phyloP scores from a whole-genome alignment of 768 basidiomycete species.

The Psilocybe cyanescens region DNA sequence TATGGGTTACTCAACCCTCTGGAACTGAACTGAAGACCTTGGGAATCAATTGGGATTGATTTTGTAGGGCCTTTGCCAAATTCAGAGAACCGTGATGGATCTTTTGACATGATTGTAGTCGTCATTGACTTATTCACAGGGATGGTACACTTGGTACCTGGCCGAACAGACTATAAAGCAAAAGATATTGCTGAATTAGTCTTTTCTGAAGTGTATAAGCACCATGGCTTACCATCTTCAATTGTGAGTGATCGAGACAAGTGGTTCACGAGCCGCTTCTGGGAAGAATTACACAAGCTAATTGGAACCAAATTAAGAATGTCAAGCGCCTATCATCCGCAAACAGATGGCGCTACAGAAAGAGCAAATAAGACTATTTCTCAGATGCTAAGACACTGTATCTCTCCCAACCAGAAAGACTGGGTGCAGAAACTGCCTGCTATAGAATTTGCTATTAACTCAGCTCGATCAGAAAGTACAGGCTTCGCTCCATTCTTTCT shows the following conservation, averaged over 20 bases:
- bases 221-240: constrained; percentile 12
- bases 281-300: constrained; percentile 13
- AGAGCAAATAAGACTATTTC: constrained; percentile 21
- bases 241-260: constrained; percentile 16
- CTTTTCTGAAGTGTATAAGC: constrained; percentile 14
- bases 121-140: constrained; percentile 13
- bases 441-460: constrained; percentile 27
- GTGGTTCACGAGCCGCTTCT: constrained; percentile 14
- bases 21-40: constrained; percentile 7
- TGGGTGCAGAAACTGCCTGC: constrained; percentile 32
- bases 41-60: constrained; percentile 20
- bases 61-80: constrained; percentile 18
- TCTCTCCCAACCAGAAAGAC: constrained; percentile 32
- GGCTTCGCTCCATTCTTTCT: constrained; percentile 31
- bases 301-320: constrained; percentile 14
- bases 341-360: constrained; percentile 18
- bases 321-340: constrained; percentile 14
- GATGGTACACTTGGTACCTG: constrained; percentile 17
- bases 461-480: constrained; percentile 20
- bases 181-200: constrained; percentile 14
- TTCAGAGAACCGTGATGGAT: constrained; percentile 7
- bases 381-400: constrained; percentile 26
- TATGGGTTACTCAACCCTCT: constrained; percentile 22
- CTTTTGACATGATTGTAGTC: constrained; percentile 13
- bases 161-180: constrained; percentile 8